Conservation (phyloP, 805 yeast genomes). For the Metschnikowia shivogae region DNA sequence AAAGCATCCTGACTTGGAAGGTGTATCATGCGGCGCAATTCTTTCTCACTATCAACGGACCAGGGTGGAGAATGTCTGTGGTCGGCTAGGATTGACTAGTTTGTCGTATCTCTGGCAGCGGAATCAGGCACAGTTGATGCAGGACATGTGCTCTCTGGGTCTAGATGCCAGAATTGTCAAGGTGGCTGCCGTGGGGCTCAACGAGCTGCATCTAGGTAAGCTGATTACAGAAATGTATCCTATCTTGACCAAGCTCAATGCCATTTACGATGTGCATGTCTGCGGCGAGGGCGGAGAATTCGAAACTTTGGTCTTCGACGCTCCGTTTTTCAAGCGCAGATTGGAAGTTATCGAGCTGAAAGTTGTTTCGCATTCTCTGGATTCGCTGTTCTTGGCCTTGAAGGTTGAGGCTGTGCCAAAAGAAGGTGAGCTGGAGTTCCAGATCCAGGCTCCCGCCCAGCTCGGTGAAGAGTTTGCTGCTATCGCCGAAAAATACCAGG, state of each 20-base stretch:
- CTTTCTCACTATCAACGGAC: constrained; percentile 92
- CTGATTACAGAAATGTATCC: constrained; percentile 60
- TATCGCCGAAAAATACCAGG: not conserved
- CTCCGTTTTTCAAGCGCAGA: constrained; percentile 67
- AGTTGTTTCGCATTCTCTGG: constrained; percentile 52
- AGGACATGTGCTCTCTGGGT: constrained; percentile 66
- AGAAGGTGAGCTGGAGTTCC: constrained; percentile 13
- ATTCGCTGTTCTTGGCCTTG: constrained; percentile 64
- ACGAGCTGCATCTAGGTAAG: constrained; percentile 62
- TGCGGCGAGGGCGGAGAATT: constrained; percentile 99
- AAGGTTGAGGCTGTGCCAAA: constrained; percentile 46
- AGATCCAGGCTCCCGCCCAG: not conserved
- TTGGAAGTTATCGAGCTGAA: constrained; percentile 40
- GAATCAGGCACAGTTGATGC: constrained; percentile 72
- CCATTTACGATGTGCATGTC: constrained; percentile 75
- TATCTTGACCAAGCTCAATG: constrained; percentile 52
- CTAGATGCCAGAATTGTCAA: constrained; percentile 83
- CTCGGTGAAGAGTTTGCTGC: constrained; percentile 13
- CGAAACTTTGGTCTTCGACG: constrained; percentile 88
- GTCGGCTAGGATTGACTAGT: constrained; percentile 60
- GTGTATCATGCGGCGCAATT: constrained; percentile 94
- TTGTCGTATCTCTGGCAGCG: constrained; percentile 89
- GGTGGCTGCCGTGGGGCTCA: constrained; percentile 89
- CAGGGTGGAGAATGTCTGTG: constrained; percentile 88
- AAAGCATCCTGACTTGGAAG: constrained; percentile 69